Conservation (phyloP, 768 basidiomycete species). For the Podaxis sp. region DNA sequence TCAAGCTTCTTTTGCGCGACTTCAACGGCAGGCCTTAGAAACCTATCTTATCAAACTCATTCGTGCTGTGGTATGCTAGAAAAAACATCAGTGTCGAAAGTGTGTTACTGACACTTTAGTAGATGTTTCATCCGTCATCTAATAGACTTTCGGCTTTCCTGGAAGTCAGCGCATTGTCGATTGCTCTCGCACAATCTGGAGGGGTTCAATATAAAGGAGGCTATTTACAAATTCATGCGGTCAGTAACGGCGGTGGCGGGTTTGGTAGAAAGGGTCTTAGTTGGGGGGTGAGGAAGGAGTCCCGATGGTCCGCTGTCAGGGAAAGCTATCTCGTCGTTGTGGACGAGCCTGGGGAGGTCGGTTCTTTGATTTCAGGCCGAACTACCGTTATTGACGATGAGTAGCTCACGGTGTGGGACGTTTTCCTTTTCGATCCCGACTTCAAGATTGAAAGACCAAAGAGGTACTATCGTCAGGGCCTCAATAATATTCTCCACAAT, state of each 20-base stretch:
- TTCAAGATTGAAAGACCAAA: constrained; percentile 90
- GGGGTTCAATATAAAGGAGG: constrained; percentile 93
- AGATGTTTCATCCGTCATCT: constrained; percentile 96
- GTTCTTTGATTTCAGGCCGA: constrained; percentile 18
- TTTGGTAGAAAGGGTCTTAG: constrained; percentile 66
- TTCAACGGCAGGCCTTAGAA: constrained; percentile 82
- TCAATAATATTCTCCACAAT: constrained; percentile 58
- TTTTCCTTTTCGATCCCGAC: constrained; percentile 87
- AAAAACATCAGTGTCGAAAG: not conserved
- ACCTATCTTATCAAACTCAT: constrained; percentile 87
- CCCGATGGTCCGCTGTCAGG: constrained; percentile 88
- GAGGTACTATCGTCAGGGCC: constrained; percentile 82
- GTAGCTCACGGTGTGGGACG: constrained; percentile 86
- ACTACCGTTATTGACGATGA: constrained; percentile 1
- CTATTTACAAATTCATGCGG: constrained; percentile 59
- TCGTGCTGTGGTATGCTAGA: constrained; percentile 74
- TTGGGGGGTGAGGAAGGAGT: constrained; percentile 59
- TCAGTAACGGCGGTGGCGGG: constrained; percentile 47
- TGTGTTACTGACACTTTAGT: not conserved
- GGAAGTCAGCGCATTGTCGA: constrained; percentile 86
- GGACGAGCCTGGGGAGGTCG: constrained; percentile 83
- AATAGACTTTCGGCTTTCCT: constrained; percentile 90
- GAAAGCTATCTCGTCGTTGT: constrained; percentile 90
- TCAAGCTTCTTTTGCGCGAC: constrained; percentile 73
- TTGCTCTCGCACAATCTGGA: constrained; percentile 75